These are phyloP conservation scores for Anthracocystis walkeri DNA, from an alignment of 1,284 basidiomycete species.

Conservation along the genomic window DNA sequence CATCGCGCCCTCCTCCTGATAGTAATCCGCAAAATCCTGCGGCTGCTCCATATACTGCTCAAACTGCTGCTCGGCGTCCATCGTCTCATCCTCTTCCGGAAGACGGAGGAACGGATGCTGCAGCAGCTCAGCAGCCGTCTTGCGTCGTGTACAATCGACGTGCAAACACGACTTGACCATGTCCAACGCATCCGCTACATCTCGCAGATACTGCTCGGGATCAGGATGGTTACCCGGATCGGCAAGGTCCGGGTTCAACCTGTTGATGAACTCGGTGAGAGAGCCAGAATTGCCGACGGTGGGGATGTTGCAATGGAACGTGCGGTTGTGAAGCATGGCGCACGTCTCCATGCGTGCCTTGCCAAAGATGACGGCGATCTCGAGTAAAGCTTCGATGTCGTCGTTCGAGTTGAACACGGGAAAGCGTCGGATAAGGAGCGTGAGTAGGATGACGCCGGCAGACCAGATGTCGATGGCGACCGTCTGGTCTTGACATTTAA, in stretches of 20 bases:
- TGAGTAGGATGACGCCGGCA: constrained; percentile 89
- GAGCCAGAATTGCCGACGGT: constrained; percentile 39
- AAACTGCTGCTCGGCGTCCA: constrained; percentile 15
- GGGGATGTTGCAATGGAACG: constrained; percentile 63
- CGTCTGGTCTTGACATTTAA: constrained; percentile 94
- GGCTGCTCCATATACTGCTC: constrained; percentile 13
- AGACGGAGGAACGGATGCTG: constrained; percentile 60
- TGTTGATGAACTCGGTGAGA: constrained; percentile 60
- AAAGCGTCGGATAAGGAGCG: constrained; percentile 91
- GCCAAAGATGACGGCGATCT: constrained; percentile 90
- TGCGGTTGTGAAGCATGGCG: constrained; percentile 81
- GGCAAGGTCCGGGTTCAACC: constrained; percentile 59
- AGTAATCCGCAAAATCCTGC: constrained; percentile 39
- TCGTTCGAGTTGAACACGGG: constrained; percentile 94
- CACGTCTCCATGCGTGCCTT: constrained; percentile 84
- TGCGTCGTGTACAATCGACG: constrained; percentile 63
- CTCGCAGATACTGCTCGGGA: constrained; percentile 49
- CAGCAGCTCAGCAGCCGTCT: constrained; percentile 58
- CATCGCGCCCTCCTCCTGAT: constrained; percentile 3
- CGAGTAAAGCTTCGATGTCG: constrained; percentile 94
- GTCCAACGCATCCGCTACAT: constrained; percentile 62
- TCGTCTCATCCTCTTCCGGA: constrained; percentile 22
- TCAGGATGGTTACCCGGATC: constrained; percentile 57
- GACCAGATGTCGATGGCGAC: constrained; percentile 97
- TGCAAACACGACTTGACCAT: constrained; percentile 61